phyloP scores from a whole-genome alignment of 2,329 filamentous ascomycete genomes.

The Xylogone sp. region DNA sequence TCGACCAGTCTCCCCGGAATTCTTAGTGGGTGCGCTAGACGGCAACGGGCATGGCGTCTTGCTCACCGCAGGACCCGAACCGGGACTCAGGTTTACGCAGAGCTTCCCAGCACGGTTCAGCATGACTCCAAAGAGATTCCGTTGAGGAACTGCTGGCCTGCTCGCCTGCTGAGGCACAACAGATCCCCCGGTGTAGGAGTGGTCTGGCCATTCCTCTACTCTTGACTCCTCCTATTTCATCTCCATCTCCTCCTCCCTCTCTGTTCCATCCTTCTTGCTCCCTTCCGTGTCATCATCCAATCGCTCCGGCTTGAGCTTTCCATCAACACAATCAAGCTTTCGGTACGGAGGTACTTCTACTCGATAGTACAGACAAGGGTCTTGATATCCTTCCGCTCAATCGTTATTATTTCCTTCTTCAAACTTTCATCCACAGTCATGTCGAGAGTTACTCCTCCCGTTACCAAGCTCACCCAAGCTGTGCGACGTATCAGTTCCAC shows the following conservation, averaged over 20 bases:
- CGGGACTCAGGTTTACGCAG: not conserved
- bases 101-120: not conserved
- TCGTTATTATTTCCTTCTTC: constrained; percentile 1
- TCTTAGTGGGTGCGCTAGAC: not conserved
- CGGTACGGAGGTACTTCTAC: not conserved
- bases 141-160: not conserved
- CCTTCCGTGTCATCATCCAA: not conserved
- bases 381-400: not conserved
- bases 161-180: not conserved
- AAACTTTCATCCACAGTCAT: constrained; percentile 16
- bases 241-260: not conserved
- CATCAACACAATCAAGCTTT: not conserved
- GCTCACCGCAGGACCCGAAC: not conserved
- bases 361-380: not conserved
- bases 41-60: not conserved
- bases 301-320: not conserved
- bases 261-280: not conserved
- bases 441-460: constrained; percentile 27
- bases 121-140: not conserved
- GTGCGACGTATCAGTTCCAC: constrained; percentile 21
- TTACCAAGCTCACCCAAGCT: constrained; percentile 21
- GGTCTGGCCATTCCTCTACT: not conserved
- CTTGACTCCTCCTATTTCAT: not conserved
- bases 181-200: not conserved
- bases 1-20: not conserved